Conservation (phyloP, 1,284 basidiomycete genomes). For the Ustilago hordei region DNA sequence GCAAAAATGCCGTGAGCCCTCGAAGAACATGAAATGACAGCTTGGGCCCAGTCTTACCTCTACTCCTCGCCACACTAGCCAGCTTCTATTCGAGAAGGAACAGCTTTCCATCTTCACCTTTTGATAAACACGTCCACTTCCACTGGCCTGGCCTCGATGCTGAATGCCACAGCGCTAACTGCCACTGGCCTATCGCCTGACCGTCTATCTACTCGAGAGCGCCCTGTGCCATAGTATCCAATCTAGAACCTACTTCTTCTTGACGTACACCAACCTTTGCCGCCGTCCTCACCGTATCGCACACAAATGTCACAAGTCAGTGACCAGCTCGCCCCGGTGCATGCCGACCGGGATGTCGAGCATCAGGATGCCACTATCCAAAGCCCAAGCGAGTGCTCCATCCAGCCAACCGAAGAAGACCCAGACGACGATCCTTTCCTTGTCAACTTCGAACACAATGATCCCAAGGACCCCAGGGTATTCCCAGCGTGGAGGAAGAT, state of each 20-base stretch:
- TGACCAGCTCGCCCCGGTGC: background rate
- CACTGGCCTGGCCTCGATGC: constrained; percentile 15
- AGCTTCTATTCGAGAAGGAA: background rate
- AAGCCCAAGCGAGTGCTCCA: constrained; percentile 11
- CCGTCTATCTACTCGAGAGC: constrained; percentile 2
- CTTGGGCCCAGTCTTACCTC: background rate
- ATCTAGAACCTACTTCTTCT: background rate
- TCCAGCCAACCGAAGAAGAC: constrained; percentile 3
- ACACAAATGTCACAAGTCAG: constrained; percentile 11
- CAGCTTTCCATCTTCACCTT: background rate
- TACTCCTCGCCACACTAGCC: background rate
- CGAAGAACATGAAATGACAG: background rate
- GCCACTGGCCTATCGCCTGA: background rate
- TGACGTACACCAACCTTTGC: background rate
- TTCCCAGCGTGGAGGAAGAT: constrained; percentile 40
- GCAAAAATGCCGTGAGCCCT: no score
- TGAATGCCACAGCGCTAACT: background rate
- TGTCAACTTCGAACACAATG: constrained; percentile 38
- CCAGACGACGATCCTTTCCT: constrained; percentile 31
- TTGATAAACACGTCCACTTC: background rate
- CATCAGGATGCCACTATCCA: background rate
- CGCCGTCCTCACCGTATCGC: background rate
- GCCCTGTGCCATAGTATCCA: constrained; percentile 4
- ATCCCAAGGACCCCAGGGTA: constrained; percentile 36
- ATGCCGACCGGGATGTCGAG: constrained; percentile 6